Base-by-base conservation (phyloP, 495 filamentous ascomycete genomes). In the Echria macrotheca region DNA sequence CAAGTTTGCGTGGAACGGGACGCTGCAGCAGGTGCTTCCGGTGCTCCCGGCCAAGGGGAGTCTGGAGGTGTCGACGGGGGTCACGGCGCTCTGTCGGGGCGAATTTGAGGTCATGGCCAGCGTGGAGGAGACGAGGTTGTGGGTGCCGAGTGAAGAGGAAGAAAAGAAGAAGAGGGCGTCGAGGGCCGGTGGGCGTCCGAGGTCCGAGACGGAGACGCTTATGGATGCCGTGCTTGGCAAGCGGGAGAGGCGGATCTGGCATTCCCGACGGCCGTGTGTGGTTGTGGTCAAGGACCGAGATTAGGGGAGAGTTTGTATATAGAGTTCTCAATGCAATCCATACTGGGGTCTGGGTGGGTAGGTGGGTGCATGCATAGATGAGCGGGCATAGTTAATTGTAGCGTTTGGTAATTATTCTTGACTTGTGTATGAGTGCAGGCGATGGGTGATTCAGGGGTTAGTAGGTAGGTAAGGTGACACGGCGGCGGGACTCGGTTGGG, bases 21-120 rank as follows among this genome's bases (percentile, higher is more conserved):
- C 86, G 47, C 62, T 94, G 43, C 91, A 96, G 65, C 83, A 84
- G 49, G 72, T 76, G 1, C 67, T 96, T 0, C 79, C 81, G 2
- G 60, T 79, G 4, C 57, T 95, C 1, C 61, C 64, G 5, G 75
- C 79, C 0, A 77, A 78, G 2, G 75, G 74, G 47, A 75, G 63
- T 6, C 72, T 70, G 1, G 71, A 77, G 53, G 69, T 86, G 6
- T 66, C 69, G 7, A 70, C 89, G 35, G 85, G 82, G 0, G 73
- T 89, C 19, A 84, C 83, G 28, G 78, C 82, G 11, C 76, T 95
- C 25, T 87, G 86, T 45, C 74, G 81, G 35, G 91, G 91, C 5
- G 82, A 86, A 48, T 96, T 89, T 60, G 89, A 95, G 63, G 75
- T 95, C 42, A 79, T 77, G 19, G 90, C 84, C 1, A 84, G 76